phyloP scores from a whole-genome alignment of 2,329 filamentous ascomycete genomes.

The Teratosphaeria gauchensis region DNA sequence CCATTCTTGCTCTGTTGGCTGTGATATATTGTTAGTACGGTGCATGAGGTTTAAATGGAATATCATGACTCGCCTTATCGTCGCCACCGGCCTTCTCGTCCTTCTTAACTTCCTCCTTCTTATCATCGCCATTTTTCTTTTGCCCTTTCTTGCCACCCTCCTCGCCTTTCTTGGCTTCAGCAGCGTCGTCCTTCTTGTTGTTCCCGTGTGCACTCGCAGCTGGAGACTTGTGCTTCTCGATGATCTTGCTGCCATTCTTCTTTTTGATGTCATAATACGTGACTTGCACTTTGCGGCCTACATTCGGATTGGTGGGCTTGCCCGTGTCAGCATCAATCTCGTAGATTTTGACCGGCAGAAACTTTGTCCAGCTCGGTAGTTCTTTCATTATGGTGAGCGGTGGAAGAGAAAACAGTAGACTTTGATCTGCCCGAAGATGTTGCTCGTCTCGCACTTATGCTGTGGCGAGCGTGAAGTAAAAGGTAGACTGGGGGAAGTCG shows the following conservation, averaged over 20 bases:
- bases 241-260: constrained; percentile 14
- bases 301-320: constrained; percentile 14
- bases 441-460: background rate
- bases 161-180: constrained; percentile 5
- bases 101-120: background rate
- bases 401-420: background rate
- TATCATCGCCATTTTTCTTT: background rate
- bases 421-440: background rate
- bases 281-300: constrained; percentile 8
- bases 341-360: constrained; percentile 10
- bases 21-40: background rate
- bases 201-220: background rate
- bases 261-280: constrained; percentile 18
- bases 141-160: background rate
- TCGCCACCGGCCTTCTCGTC: background rate
- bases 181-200: constrained; percentile 2
- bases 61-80: background rate
- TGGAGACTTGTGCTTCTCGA: constrained; percentile 16
- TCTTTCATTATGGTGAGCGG: background rate
- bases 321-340: constrained; percentile 21
- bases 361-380: constrained; percentile 2
- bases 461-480: background rate
- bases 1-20: background rate
- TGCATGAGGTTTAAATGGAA: background rate
- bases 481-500: background rate